These are phyloP conservation scores for Corinectria fuckeliana DNA, from an alignment of 2,329 filamentous ascomycete genomes.

Conservation along the genomic window DNA sequence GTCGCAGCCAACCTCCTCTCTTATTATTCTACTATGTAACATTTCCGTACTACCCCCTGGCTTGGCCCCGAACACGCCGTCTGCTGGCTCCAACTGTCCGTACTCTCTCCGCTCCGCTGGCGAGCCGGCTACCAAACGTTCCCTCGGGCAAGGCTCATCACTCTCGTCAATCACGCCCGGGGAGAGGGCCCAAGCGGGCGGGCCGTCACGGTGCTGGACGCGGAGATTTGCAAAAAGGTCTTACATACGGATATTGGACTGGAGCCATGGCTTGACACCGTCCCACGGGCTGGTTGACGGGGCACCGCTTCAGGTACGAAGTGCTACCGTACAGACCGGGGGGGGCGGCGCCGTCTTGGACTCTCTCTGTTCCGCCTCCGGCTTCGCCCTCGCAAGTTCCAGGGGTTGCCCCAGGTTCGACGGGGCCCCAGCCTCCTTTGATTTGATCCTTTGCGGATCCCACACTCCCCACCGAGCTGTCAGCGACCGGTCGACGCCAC, in stretches of 20 bases:
- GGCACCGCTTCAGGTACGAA: neutral
- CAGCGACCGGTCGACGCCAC: neutral
- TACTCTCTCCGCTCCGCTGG: constrained; percentile 15
- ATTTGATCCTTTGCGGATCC: no score
- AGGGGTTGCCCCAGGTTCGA: neutral
- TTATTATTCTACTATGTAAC: neutral
- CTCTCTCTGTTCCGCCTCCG: neutral
- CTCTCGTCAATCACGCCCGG: neutral
- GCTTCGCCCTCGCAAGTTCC: neutral
- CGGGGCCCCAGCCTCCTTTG: neutral
- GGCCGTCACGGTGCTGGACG: no score
- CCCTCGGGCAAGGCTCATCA: neutral
- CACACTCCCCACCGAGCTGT: neutral
- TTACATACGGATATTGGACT: no score
- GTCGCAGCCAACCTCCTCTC: neutral
- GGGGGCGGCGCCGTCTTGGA: neutral
- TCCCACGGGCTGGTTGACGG: constrained; percentile 3
- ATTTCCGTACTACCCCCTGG: neutral
- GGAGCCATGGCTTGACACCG: neutral
- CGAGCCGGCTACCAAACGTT: constrained; percentile 7
- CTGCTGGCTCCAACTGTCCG: neutral
- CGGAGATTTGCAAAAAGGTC: no score
- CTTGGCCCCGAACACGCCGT: neutral
- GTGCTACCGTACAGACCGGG: no score
- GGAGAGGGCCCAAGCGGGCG: neutral